Evolutionary conservation across 331 rosid species (phyloP), one percentile per base, ranked within the genome.

Genomic region (Rosa hybrid): DNA sequence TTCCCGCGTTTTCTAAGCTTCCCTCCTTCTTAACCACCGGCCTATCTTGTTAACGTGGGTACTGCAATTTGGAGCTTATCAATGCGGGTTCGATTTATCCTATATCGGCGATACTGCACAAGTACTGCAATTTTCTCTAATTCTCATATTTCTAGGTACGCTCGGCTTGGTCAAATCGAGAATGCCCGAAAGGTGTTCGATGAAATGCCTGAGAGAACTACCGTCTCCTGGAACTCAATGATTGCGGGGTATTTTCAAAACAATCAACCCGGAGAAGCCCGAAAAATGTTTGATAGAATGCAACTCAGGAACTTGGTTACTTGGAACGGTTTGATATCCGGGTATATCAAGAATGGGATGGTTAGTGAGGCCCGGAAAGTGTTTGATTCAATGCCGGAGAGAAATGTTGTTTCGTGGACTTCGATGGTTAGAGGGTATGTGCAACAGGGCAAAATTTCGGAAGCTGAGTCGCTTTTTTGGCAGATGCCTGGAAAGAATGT

Each of bases 351-450:
- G 73, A 88, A 90, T 69, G 87, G 89, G 27, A 88, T 88, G 94
- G 44, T 91, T 1, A 8, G 27, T 4, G 90, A 89, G 72, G 93
- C 96, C 2, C 83, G 91, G 82, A 79, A 80, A 30, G 34, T 85
- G 30, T 91, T 91, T 16, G 88, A 89, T 77, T 18, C 51, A 6
- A 91, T 91, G 93, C 87, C 89, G 9, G 91, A 85, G 7, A 85
- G 90, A 3, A 91, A 85, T 64, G 92, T 89, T 8, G 89, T 91
- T 63, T 89, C 96, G 0, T 91, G 96, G 96, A 91, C 93, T 38
- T 81, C 88, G 2, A 86, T 88, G 89, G 92, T 91, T 71, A 84
- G 85, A 12, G 96, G 93, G 30, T 89, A 89, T 68, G 82, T 84
- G 56, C 87, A 82, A 42, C 42, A 67, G 82, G 90, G 91, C 4